phyloP scores from a whole-genome alignment of 164 flowering plant species.

The Dillenia turbinata region DNA sequence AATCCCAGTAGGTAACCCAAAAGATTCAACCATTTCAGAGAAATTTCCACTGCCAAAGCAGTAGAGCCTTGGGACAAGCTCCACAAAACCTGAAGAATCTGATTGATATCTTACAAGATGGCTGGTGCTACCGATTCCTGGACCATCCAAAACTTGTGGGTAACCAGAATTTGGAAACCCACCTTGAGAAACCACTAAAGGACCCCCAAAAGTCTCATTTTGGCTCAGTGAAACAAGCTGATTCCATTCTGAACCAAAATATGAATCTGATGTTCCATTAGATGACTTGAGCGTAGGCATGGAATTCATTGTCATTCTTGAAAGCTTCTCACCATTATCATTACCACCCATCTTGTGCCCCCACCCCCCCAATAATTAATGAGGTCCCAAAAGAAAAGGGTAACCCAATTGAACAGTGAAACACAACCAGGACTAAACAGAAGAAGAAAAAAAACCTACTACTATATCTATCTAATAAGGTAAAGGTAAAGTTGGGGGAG shows the following conservation, averaged over 20 bases:
- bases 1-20: slow-evolving; percentile 32
- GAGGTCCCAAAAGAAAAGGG: background rate
- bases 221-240: slow-evolving; percentile 55
- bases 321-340: slow-evolving; percentile 34
- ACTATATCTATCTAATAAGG: too few species aligned
- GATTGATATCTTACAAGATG: slow-evolving; percentile 45
- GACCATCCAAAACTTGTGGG: slow-evolving; percentile 33
- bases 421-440: slow-evolving; percentile 27
- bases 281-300: slow-evolving; percentile 35
- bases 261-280: slow-evolving; percentile 33
- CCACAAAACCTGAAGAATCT: slow-evolving; percentile 33
- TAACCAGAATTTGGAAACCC: slow-evolving; percentile 36
- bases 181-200: slow-evolving; percentile 40
- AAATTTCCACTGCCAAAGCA: slow-evolving; percentile 53
- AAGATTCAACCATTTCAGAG: slow-evolving; percentile 56
- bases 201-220: slow-evolving; percentile 38
- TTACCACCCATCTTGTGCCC: slow-evolving; percentile 34
- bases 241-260: slow-evolving; percentile 68
- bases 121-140: slow-evolving; percentile 27
- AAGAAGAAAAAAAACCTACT: slow-evolving; percentile 3
- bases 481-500: slow-evolving; percentile 29
- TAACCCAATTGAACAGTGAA: slow-evolving; percentile 20
- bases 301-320: slow-evolving; percentile 35
- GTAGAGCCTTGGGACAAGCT: slow-evolving; percentile 44
- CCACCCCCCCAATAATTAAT: slow-evolving; percentile 5